Evolutionary conservation across 2,329 filamentous ascomycete species (phyloP), one percentile per base, ranked within the genome.

Genomic region (Waltergamsia citrina): DNA sequence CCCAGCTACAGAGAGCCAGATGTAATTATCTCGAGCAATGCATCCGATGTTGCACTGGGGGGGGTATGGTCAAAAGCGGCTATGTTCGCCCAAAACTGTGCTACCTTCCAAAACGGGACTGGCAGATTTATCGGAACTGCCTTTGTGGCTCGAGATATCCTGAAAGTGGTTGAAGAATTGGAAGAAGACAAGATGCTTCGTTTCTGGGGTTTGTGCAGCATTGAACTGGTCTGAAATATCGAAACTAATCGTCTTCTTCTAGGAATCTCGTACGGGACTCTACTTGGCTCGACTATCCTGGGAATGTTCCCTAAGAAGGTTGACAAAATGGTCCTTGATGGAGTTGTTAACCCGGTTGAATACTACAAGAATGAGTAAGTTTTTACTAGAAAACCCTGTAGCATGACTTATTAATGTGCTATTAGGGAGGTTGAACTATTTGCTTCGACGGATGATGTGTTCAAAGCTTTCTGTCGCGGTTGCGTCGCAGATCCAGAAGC

Each of bases 121-220:
- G 62, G 53, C 2, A 34, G 35, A 4, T 42, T 60, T 6, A 42
- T 68, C 5, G 61, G 65, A 9, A 67, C 62, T 0, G 56, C 59
- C 0, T 67, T 62, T 39, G 51, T 55, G 0, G 65, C 56, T 1
- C 46, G 64, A 22, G 67, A 71, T 37, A 49, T 68, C 40, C 56
- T 66, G 36, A 35, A 44, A 5, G 56, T 69, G 32, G 59, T 60
- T 1, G 64, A 69, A 32, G 58, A 60, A 2, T 46, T 63, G 6
- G 51, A 45, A 2, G 53, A 57, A 19, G 59, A 61, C 35, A 53
- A 55, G 15, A 32, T 59, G 43, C 38, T 62, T 6, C 44, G 56
- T 7, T 59, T 51, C 35, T 57, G 46, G 49, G 56, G 55, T 53
- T 20, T 39, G 49, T 35, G 8, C 7, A 4, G 8, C n/a, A n/a